Base-by-base conservation (phyloP, 129 eudicot species). In the Calendula officinalis region DNA sequence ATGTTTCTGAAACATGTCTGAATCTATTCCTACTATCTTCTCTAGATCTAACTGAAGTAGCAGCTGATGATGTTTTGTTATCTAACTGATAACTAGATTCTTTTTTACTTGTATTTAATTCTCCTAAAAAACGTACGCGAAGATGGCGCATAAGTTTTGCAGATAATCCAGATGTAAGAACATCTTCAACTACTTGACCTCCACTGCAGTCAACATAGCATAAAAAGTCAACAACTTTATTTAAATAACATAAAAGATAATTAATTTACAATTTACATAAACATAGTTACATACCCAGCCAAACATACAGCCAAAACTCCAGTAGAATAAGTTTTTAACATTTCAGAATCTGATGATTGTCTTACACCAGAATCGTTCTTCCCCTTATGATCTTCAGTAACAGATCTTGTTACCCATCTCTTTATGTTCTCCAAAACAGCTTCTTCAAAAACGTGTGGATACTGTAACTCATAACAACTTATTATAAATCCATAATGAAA, bases 231-330 rank as follows among this genome's bases (percentile, higher is more conserved):
- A 36, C 38, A 60, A 8, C 45, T 11, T 6, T 41, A 41, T 6
- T 5, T 41, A 6, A 41, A 5, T 55, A 67, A 6, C 43, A 62
- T 1, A 53, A 6, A 43, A 30, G 30, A 6, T 16, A 43, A 22
- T 2, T 22, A 22, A 22, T 22, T 22, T 22, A 22, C 30, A 22
- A 22, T 22, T 22, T 27, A 10, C 14, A 57, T 5, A 36, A 66
- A 17, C 14, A 44, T 43, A 43, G n/a, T 49, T 48, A 27, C 80
- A 71, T 83, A 92, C 98, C 91, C 80, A 35, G 87, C 80, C 79
- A 92, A 80, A 67, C 96, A 92, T 62, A 88, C 90, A 60, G 91
- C 98, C 60, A 92, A 81, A 79, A 92, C 91, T 56, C 95, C 98
- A 62, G 95, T 88, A 50, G 98, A 83, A 54, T 85, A 92, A 7